Evolutionary conservation across 768 basidiomycete species (phyloP), one percentile per base, ranked within the genome.

Genomic region (Mycena filopes): DNA sequence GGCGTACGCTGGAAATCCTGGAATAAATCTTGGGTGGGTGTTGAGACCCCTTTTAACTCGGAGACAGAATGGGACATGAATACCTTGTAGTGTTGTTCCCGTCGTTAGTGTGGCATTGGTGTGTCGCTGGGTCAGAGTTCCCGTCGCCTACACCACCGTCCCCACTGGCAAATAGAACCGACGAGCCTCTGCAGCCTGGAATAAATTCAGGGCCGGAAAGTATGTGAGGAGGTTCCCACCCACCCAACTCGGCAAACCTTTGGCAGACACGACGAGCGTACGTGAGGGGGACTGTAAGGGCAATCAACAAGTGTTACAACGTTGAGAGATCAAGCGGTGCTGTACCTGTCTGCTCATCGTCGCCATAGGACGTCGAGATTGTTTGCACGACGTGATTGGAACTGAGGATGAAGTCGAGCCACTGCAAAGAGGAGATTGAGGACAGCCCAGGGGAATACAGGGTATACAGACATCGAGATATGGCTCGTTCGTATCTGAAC

Each of bases 361-460:
- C 91, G 4, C 83, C 89, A 71, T 93, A 93, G 67, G 88, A 90
- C 0, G 89, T 92, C 0, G 89, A 89, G 42, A 93, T 90, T 7
- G 86, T 80, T 66, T 86, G 82, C 16, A 90, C 89, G 2, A 83
- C 74, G 41, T 79, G 72, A 12, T 76, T 54, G n/a, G 85, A 82
- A 15, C 66, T 69, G 0, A 86, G 76, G n/a, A 91, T 72, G 61
- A 83, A 88, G 43, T 88, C 81, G 18, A 93, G 76, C 91, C 91
- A 92, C 80, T 89, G 69, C 25, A 51, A 60, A 63, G 66, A 73
- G 56, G 73, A 36, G 15, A 76, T 29, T 29, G 40, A 25, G 0
- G 53, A 55, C 42, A 11, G 51, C 55, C 2, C 21, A 18, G 8
- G 33, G 20, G 6, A 31, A 21, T 29, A 23, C 2, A 23, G 47